Base-by-base conservation (phyloP, 176 grass and related monocot species). In the Rhipidocladum racemiflorum region DNA sequence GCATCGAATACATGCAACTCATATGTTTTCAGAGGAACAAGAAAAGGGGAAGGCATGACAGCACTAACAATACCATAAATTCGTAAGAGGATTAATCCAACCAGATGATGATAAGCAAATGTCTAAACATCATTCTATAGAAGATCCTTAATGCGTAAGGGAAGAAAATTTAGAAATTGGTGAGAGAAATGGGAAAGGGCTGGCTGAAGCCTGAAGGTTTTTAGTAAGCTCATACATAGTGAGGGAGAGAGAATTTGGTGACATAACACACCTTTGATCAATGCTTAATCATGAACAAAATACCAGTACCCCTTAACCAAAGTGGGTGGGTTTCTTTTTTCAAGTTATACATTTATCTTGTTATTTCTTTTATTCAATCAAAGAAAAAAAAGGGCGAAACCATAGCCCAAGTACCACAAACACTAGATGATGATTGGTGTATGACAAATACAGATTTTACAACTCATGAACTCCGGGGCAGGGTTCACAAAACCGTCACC, bases 1-100 rank as follows among this genome's bases (percentile, higher is more conserved):
- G 88, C 78, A 57, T 86, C 84, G 63, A 78, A 68, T 61, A 78
- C 84, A 65, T 80, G 8, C 2, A 77, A 77, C 7, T 46, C 0
- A 3, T 34, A 10, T 38, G 43, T 48, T 77, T 63, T 81, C 34
- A 88, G 75, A 74, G 40, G 48, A 79, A 74, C 4, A 42, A 9
- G 38, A 7, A 67, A 17, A 75, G 12, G 59, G 16, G 28, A 34
- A 34, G 32, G 32, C 32, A 34, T 34, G 32, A 34, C 4, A 34
- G 32, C 32, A 34, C 32, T 45, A 4, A 11, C 61, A 80, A n/a
- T 1, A 74, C 38, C 29, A 81, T 57, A 56, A 60, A 44, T n/a
- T 4, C 11, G 32, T 30, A 85, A 20, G 21, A 24, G 54, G 55
- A 57, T 87, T 71, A 70, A 59, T 79, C 24, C 24, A 70, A 63